Base-by-base conservation (phyloP, 176 grass and related monocot species). In the Phoenix roebelenii region DNA sequence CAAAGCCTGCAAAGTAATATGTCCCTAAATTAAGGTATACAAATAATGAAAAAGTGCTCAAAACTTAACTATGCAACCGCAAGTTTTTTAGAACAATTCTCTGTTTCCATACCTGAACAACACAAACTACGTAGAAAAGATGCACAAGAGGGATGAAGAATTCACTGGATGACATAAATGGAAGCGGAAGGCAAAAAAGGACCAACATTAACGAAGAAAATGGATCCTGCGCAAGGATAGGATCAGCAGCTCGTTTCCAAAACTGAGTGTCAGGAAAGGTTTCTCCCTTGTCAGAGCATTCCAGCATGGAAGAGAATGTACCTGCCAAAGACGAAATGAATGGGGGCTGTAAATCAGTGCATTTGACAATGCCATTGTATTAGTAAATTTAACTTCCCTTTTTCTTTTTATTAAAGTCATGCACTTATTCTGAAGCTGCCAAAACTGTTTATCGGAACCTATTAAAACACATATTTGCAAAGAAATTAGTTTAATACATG, bases 221-320 rank as follows among this genome's bases (percentile, higher is more conserved):
- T 15, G 94, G 85, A 82, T 93, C 94, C 52, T 83, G 84, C 69
- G 94, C 79, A 61, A 98, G 80, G 35, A 98, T 65, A 62, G 88
- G 94, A 88, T 92, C 84, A 6, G 79, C 94, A 55, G 83, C 78
- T 67, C 72, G 67, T 72, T 98, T 92, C 94, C 88, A 92, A 67
- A 89, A 98, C 50, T 89, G 87, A 39, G 89, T 71, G 63, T 98
- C 94, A 61, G 94, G 94, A 77, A 85, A 89, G 54, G 66, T 59
- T 55, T 49, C 82, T 7, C 84, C 88, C 32, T 85, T 76, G 49
- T 61, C 77, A 56, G 70, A 70, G n/a, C 49, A 71, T 54, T 98
- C 82, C 77, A 77, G 50, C 70, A 92, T 76, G 57, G 84, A 73
- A 58, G 79, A 69, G 59, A 78, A 66, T 67, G 57, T 71, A 53